Evolutionary conservation across 129 eudicot species (phyloP), one percentile per base, ranked within the genome.

Genomic region (Tagetes patula): DNA sequence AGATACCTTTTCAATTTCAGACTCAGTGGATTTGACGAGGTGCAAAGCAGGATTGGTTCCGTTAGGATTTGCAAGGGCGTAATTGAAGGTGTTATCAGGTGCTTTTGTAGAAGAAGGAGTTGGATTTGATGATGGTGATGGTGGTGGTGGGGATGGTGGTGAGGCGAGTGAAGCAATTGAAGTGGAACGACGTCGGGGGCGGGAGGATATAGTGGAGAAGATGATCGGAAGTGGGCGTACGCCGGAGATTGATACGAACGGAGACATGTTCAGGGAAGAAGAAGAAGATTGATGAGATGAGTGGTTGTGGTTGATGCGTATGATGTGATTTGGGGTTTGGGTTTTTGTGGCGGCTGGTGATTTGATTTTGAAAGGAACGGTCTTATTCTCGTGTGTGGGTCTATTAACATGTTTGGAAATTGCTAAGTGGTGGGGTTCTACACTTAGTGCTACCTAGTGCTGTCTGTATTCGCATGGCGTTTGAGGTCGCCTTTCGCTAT

Each of bases 1-100:
- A 40, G 58, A 71, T 76, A 89, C 98, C 90, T 81, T 83, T 80
- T 93, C 98, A 55, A 93, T 87, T 60, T 80, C 65, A 3, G 95
- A 78, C 58, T 93, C 98, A 4, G 96, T 70, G 59, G 87, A 82
- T 47, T 83, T 85, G 3, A 79, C 79, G 67, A 84, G 82, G 4
- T 75, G 81, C 33, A 81, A 77, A 72, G 84, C 68, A 0, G 86
- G 87, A 82, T 68, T 54, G 3, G 53, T 79, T 20, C 90, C 96
- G 41, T 77, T 87, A 8, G 84, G 85, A 64, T 72, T 87, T 13
- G 75, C 79, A 46, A 84, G 8, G 0, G 87, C 72, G 71, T 85
- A 87, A 54, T 67, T 85, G 71, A 54, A 61, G 31, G 42, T 49
- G 68, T 81, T 75, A 41, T 85, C 85, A 1, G 82, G 80, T 6